Evolutionary conservation across 352 stramenopile species (phyloP).

Genomic region (Aphanomyces astaci): DNA sequence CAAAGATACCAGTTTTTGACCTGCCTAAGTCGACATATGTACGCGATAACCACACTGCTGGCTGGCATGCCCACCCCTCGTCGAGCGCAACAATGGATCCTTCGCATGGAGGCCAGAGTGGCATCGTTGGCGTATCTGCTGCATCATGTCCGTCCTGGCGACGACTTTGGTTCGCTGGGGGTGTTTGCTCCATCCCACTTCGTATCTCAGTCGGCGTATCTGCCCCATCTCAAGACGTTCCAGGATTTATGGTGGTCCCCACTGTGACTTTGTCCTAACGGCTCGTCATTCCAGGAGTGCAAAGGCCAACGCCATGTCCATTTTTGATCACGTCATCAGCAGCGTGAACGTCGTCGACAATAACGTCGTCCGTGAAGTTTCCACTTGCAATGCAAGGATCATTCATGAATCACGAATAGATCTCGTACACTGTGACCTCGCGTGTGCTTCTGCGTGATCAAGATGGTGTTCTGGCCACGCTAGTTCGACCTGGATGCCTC

Average conservation of each 20-base stretch:
- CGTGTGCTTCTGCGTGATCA: neutral
- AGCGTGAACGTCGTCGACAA: too few relatives aligned
- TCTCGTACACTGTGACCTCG: neutral
- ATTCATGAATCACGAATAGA: neutral
- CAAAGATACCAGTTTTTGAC: neutral
- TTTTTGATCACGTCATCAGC: neutral
- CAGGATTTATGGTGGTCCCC: neutral
- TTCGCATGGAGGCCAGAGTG: neutral
- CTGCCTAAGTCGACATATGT: neutral
- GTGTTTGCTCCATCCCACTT: neutral
- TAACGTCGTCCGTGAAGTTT: too few relatives aligned
- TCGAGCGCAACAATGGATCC: neutral
- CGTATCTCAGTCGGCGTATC: neutral
- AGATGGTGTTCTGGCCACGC: neutral
- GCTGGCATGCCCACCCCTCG: neutral
- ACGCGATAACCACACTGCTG: neutral
- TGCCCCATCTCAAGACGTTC: neutral
- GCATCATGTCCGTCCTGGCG: neutral
- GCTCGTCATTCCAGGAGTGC: neutral
- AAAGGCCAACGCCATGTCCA: neutral
- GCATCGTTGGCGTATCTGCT: neutral
- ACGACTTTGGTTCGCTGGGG: neutral
- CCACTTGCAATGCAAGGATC: too few relatives aligned
- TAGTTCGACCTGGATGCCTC: neutral
- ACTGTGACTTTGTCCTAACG: neutral